Conservation (phyloP, 768 basidiomycete species). For the Pleurotus sapidus region DNA sequence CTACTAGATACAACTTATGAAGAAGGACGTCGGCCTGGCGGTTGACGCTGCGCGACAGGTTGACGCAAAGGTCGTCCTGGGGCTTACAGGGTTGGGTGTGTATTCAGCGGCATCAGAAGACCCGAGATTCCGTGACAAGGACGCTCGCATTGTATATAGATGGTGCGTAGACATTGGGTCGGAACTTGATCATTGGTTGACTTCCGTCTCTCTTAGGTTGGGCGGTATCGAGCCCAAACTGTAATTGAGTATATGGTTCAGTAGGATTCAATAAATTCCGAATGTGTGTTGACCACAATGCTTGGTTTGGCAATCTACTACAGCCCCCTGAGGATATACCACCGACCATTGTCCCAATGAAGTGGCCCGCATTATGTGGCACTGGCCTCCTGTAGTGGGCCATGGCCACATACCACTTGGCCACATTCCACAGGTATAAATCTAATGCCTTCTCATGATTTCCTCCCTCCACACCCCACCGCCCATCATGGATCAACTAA, state of each 20-base stretch:
- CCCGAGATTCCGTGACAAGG: constrained; percentile 32
- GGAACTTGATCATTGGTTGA: background rate
- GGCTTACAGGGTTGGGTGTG: constrained; percentile 31
- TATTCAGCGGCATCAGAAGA: constrained; percentile 38
- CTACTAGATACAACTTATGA: constrained; percentile 39
- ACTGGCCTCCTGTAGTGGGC: no score
- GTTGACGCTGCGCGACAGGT: constrained; percentile 33
- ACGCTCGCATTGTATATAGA: constrained; percentile 38
- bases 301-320: no score
- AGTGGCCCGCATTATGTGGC: no score
- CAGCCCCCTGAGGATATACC: no score
- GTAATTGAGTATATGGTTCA: background rate
- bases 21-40: constrained; percentile 40
- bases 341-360: no score
- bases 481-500: constrained; percentile 1
- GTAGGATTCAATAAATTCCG: background rate
- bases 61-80: constrained; percentile 36
- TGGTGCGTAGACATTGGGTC: constrained; percentile 18
- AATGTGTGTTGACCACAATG: background rate
- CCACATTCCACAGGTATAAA: background rate
- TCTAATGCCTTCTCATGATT: background rate
- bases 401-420: background rate
- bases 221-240: background rate
- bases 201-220: background rate
- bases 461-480: background rate